Evolutionary conservation across 2,329 filamentous ascomycete genomes (phyloP), one percentile per base, ranked within the genome.

Genomic region (Penicillium capsulatum): DNA sequence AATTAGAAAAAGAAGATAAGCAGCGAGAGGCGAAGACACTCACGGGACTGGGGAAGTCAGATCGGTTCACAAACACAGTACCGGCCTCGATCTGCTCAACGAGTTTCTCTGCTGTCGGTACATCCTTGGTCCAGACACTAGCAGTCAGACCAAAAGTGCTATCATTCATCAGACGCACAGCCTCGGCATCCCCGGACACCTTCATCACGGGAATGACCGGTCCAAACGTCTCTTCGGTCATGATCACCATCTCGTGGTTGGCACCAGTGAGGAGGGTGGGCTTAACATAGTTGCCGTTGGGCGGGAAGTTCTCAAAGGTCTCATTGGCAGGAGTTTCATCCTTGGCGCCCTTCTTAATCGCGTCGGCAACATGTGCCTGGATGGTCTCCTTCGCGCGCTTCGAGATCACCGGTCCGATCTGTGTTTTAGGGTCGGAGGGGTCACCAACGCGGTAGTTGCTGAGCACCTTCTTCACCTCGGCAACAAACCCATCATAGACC

Each of bases 81-180:
- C 91, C 91, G 31, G 91, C 90, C 63, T 96, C 90, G 33, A 97
- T 80, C 35, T 82, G 74, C 39, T 92, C 83, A 27, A 84, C 80
- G 36, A 97, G 74, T 61, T 85, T 77, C 54, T 89, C 81, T 11
- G 84, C 91, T 59, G 75, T 82, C 31, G 71, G 74, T 2, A 81
- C 79, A 59, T 97, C 88, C 65, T 92, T 94, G 42, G 89, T 95
- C 91, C 91, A 97, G 57, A 97, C 89, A 58, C 88, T 94, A n/a
- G 90, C 91, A 3, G 91, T 96, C 46, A 97, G 74, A 4, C 91
- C 91, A 61, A 94, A 94, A 50, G 94, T 83, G 68, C 86, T 92
- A 63, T 95, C 89, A 57, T 96, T 96, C 89, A 97, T 96, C 35
- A 91, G 69, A 51, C 73, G 70, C 46, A 96, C 70, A 2, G 91